These are phyloP conservation scores for Salix viminalis DNA, from an alignment of 345 rosid genomes.

Conservation along the genomic window DNA sequence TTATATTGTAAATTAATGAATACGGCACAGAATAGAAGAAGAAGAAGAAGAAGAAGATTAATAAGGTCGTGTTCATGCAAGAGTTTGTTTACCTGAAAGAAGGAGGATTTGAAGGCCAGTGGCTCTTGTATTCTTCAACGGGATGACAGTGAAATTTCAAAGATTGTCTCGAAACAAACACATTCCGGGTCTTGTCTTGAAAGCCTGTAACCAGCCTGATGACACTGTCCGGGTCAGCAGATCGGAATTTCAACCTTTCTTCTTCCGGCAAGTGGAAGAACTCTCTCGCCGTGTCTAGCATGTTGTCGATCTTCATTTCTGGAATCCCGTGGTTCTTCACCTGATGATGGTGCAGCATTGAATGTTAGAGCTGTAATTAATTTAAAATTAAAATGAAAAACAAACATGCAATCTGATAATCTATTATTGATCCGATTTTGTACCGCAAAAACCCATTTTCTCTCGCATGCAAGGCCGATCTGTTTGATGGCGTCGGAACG, in stretches of 20 bases:
- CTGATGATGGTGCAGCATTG: background rate
- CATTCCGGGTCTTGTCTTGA: background rate
- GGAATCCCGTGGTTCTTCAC: background rate
- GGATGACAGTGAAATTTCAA: background rate
- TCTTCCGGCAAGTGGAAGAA: background rate
- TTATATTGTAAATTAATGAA: too few species aligned
- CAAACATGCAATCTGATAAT: too few species aligned
- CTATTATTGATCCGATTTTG: background rate
- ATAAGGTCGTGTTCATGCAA: background rate
- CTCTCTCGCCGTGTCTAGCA: background rate
- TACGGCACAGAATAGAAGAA: too few species aligned
- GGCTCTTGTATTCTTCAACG: background rate
- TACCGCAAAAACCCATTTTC: background rate
- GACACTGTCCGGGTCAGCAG: background rate
- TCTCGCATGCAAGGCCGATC: background rate
- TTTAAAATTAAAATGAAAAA: too few species aligned
- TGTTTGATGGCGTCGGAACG: background rate
- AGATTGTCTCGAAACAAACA: background rate
- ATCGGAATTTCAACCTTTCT: background rate
- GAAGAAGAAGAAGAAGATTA: background rate
- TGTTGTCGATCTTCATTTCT: background rate
- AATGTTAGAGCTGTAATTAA: background rate
- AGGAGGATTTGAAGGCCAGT: background rate
- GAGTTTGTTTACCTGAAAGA: background rate
- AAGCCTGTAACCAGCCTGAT: background rate